Conservation (phyloP, 257 asterid genomes). For the Solanum rostratum region DNA sequence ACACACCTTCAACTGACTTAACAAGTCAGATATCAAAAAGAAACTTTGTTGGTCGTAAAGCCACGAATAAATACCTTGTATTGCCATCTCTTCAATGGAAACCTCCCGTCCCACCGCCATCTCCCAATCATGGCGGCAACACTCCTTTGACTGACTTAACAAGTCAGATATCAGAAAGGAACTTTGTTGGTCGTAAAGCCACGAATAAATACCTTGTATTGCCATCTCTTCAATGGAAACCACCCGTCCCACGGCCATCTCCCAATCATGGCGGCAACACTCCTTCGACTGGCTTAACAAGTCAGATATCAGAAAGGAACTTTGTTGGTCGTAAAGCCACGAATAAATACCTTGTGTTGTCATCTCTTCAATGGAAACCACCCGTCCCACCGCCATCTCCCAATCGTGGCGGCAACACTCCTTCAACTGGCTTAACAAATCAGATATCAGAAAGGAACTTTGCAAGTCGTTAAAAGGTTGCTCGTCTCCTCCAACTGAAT, state of each 20-base stretch:
- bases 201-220: not conserved
- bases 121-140: too few relatives aligned
- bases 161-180: not conserved
- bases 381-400: constrained; percentile 15
- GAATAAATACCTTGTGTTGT: not conserved
- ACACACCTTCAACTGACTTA: accelerated
- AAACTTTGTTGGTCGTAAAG: not conserved
- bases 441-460: not conserved
- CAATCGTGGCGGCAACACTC: too few relatives aligned
- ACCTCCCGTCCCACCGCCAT: not conserved
- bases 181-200: not conserved
- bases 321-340: not conserved
- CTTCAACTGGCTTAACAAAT: too few relatives aligned
- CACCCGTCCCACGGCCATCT: not conserved
- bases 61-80: not conserved
- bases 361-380: constrained; percentile 17
- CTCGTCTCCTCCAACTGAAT: not conserved
- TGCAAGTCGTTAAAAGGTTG: not conserved
- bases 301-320: not conserved
- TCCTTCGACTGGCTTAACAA: not conserved
- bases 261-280: not conserved
- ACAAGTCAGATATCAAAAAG: too few relatives aligned
- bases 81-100: constrained; percentile 17
- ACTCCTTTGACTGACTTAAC: not conserved
- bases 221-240: constrained; percentile 19